Evolutionary conservation across 129 eudicot genomes (phyloP).

Genomic region (Silybum marianum): DNA sequence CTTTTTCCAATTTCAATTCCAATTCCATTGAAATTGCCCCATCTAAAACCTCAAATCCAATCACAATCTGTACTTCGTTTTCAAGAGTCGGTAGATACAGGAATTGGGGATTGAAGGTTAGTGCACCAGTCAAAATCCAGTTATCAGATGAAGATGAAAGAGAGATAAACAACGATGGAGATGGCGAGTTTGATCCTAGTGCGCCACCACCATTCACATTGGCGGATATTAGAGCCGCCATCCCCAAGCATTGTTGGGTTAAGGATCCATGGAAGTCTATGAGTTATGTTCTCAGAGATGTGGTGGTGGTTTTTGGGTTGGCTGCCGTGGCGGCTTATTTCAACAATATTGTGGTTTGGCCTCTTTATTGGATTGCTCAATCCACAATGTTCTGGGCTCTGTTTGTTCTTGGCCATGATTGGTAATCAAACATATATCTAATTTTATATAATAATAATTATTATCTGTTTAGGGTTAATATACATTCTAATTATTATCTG

Average conservation of each 20-base stretch:
- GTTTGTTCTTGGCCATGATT: slow-evolving; percentile 99
- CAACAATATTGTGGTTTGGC: slow-evolving; percentile 88
- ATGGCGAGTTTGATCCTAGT: slow-evolving; percentile 54
- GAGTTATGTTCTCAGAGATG: slow-evolving; percentile 87
- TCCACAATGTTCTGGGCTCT: slow-evolving; percentile 99
- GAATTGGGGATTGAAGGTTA: slow-evolving; percentile 65
- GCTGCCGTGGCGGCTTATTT: slow-evolving; percentile 75
- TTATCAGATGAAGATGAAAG: slow-evolving; percentile 34
- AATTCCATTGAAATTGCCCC: not conserved
- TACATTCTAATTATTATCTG: not conserved
- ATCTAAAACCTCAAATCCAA: slow-evolving; percentile 28
- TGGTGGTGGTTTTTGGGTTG: slow-evolving; percentile 72
- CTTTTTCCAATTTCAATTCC: slow-evolving; percentile 13
- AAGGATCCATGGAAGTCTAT: slow-evolving; percentile 89
- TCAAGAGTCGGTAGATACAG: slow-evolving; percentile 26
- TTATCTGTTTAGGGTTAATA: no score
- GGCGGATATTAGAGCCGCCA: slow-evolving; percentile 69
- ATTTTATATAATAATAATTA: not conserved
- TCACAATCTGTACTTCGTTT: slow-evolving; percentile 12
- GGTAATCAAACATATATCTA: slow-evolving; percentile 45
- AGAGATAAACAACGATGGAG: slow-evolving; percentile 16
- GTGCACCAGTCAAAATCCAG: slow-evolving; percentile 52
- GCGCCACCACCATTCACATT: slow-evolving; percentile 83
- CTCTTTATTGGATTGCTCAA: slow-evolving; percentile 98
- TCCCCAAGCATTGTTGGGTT: slow-evolving; percentile 92